Percentiles rank a stretch among this genome's conserved stretches.
These are phyloP conservation scores for Colletotrichum tropicicola DNA, from an alignment of 2,329 filamentous ascomycete genomes.

Conservation along the genomic window DNA sequence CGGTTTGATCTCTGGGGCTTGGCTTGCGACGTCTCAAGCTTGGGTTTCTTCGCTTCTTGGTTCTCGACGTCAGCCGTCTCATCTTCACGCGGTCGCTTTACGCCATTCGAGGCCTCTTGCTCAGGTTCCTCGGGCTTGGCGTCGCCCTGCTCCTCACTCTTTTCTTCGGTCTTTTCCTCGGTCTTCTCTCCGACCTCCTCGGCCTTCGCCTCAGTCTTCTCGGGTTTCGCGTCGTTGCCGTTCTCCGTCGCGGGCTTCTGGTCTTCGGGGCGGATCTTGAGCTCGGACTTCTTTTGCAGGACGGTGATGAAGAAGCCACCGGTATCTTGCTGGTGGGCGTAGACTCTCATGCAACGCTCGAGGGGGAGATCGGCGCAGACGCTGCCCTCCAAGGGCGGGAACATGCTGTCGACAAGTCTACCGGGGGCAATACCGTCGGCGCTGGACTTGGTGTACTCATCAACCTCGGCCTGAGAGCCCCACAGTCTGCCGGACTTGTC, in stretches of 20 bases:
- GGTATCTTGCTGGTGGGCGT: conserved; percentile 94
- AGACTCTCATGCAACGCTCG: conserved; percentile 91
- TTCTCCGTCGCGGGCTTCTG: conserved; percentile 51
- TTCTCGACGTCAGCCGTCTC: conserved; percentile 43
- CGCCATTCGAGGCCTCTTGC: conserved; percentile 33
- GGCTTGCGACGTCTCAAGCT: conserved; percentile 43
- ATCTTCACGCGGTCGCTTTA: conserved; percentile 44
- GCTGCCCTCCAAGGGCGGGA: conserved; percentile 67
- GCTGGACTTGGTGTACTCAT: conserved; percentile 70
- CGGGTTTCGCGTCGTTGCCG: not conserved
- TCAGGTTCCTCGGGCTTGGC: conserved; percentile 24
- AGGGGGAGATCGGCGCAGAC: conserved; percentile 75
- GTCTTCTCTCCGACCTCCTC: conserved; percentile 24
- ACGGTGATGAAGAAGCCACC: conserved; percentile 98
- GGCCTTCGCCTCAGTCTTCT: conserved; percentile 13
- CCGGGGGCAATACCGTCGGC: conserved; percentile 69
- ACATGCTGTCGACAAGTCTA: conserved; percentile 83
- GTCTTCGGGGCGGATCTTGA: conserved; percentile 71
- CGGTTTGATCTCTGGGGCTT: conserved; percentile 45
- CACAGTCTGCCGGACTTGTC: conserved; percentile 85
- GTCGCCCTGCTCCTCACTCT: conserved; percentile 1
- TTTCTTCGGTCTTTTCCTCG: conserved; percentile 13
- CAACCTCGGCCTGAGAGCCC: conserved; percentile 83
- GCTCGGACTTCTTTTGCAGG: conserved; percentile 89
- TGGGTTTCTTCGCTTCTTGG: conserved; percentile 49